These are phyloP conservation scores for Russula sp. DNA, from an alignment of 768 basidiomycete species.

Conservation along the genomic window DNA sequence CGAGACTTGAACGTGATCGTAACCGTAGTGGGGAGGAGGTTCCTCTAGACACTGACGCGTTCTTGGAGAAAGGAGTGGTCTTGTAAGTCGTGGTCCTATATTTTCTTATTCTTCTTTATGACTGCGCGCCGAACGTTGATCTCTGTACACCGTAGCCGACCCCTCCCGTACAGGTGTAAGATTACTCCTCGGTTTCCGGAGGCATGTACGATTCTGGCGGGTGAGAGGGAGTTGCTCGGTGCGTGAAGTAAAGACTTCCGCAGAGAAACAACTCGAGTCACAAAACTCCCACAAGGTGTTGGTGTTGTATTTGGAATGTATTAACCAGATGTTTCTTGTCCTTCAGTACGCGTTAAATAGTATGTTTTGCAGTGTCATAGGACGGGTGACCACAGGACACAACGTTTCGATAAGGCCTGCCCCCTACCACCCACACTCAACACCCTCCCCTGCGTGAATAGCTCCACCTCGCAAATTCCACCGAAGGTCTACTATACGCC, in stretches of 20 bases:
- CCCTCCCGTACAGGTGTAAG: not conserved
- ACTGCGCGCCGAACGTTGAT: too few species aligned
- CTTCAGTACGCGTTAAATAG: too few species aligned
- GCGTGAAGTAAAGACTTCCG: not conserved
- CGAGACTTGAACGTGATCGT: conserved; percentile 7
- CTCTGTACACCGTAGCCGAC: not conserved
- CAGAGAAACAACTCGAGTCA: not conserved
- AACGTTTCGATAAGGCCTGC: too few species aligned
- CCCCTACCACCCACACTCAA: too few species aligned
- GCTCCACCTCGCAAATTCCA: too few species aligned
- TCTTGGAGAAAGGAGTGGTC: too few species aligned
- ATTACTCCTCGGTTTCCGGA: not conserved
- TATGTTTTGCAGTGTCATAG: too few species aligned
- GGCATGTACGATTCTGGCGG: not conserved
- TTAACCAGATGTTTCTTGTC: too few species aligned
- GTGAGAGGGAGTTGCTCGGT: not conserved
- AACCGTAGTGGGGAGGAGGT: conserved; percentile 10
- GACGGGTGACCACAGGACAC: too few species aligned
- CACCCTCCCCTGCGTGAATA: too few species aligned
- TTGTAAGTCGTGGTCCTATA: not conserved
- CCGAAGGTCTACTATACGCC: too few species aligned
- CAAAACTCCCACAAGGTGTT: not conserved
- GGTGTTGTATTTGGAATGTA: not conserved
- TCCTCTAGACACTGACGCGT: not conserved
- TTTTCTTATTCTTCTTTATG: too few species aligned